These are phyloP conservation scores for Kwoniella sp. DNA, from an alignment of 768 basidiomycete genomes.

Conservation along the genomic window DNA sequence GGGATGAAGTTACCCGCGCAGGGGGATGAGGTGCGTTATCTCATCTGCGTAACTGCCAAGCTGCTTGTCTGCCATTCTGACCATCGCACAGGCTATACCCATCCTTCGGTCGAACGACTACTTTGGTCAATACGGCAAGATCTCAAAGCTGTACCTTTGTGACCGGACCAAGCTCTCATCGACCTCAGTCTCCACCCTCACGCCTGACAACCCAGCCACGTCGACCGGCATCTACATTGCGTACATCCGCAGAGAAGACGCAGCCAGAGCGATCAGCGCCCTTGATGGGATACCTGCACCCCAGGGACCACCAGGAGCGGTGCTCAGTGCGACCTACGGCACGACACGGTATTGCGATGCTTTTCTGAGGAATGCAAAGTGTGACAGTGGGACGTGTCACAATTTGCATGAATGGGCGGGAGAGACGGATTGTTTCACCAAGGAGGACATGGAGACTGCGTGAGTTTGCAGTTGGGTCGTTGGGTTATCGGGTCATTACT, in stretches of 20 bases:
- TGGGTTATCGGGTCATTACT: neutral
- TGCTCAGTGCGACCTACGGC: constrained; percentile 89
- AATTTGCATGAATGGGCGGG: constrained; percentile 98
- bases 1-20: constrained; percentile 91
- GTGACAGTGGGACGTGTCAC: constrained; percentile 78
- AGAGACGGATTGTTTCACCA: constrained; percentile 94
- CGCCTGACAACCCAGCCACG: constrained; percentile 50
- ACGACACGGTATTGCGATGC: constrained; percentile 98
- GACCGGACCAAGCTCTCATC: constrained; percentile 68
- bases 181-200: constrained; percentile 60
- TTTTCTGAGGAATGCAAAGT: constrained; percentile 78
- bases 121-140: constrained; percentile 98
- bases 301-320: constrained; percentile 71
- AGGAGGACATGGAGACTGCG: constrained; percentile 91
- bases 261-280: constrained; percentile 82
- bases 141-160: constrained; percentile 86
- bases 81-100: constrained; percentile 65
- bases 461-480: constrained; percentile 51
- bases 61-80: neutral
- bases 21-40: constrained; percentile 79
- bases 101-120: constrained; percentile 91
- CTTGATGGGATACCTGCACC: constrained; percentile 89
- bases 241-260: constrained; percentile 89
- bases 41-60: neutral
- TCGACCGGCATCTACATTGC: constrained; percentile 86